phyloP scores from a whole-genome alignment of 768 basidiomycete genomes.

The Suillus lakei region DNA sequence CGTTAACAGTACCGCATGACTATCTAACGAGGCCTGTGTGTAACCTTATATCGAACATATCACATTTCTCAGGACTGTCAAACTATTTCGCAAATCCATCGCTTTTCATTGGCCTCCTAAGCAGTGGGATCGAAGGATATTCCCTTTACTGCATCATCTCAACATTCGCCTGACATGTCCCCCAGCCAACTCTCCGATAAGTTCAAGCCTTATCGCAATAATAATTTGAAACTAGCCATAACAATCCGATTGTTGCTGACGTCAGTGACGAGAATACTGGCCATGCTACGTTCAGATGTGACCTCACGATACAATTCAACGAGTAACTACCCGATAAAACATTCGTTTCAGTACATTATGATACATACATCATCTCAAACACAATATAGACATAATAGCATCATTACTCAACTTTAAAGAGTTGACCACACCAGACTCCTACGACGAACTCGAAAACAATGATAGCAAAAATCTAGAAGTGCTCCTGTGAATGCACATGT shows the following conservation, averaged over 20 bases:
- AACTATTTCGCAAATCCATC: background rate
- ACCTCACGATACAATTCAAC: background rate
- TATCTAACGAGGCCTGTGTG: constrained; percentile 12
- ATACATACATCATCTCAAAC: background rate
- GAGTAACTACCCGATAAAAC: background rate
- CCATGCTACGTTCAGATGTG: background rate
- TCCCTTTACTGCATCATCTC: background rate
- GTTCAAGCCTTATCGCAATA: constrained; percentile 12
- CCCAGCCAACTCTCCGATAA: constrained; percentile 4
- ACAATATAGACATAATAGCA: background rate
- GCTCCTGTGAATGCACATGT: constrained; percentile 47
- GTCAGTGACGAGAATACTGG: constrained; percentile 16
- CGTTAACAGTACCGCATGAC: no score
- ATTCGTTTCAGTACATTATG: constrained; percentile 3
- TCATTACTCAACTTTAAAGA: background rate
- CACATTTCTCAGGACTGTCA: constrained; percentile 7
- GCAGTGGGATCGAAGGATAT: constrained; percentile 4
- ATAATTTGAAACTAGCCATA: constrained; percentile 8
- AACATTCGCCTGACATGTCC: background rate
- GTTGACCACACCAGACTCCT: background rate
- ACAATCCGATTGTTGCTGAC: constrained; percentile 29
- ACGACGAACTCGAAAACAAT: background rate
- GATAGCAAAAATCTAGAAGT: constrained; percentile 47
- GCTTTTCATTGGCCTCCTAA: constrained; percentile 9
- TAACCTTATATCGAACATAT: background rate